Percentiles rank a stretch among this genome's conserved stretches.
phyloP scores from a whole-genome alignment of 1,139 yeast genomes.

The Hyphopichia fennica region DNA sequence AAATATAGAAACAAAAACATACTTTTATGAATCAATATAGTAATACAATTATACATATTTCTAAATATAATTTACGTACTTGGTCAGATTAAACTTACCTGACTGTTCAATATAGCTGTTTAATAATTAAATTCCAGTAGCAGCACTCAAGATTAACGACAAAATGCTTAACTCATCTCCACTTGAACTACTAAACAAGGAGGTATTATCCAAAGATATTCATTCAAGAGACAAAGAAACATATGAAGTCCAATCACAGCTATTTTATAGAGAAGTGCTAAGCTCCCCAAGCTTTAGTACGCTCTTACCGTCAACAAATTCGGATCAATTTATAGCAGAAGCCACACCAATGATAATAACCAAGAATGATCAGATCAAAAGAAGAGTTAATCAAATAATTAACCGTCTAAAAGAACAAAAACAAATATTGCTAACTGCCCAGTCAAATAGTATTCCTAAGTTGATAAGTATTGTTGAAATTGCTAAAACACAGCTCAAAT shows the following conservation, averaged over 20 bases:
- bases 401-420: constrained; percentile 8
- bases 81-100: too few relatives aligned
- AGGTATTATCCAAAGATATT: constrained; percentile 4
- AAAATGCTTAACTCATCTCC: too few relatives aligned
- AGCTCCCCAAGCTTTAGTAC: background rate
- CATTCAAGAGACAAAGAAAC: constrained; percentile 2
- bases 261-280: background rate
- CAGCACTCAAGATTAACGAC: too few relatives aligned
- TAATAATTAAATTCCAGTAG: too few relatives aligned
- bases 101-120: too few relatives aligned
- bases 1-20: too few relatives aligned
- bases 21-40: too few relatives aligned
- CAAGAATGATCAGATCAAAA: constrained; percentile 28
- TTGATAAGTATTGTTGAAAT: constrained; percentile 27
- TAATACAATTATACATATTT: too few relatives aligned
- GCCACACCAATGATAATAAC: constrained; percentile 13
- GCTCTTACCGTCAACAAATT: background rate
- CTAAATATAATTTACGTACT: too few relatives aligned
- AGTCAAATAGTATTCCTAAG: constrained; percentile 22
- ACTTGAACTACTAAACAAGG: too few relatives aligned
- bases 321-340: background rate
- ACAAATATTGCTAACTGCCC: constrained; percentile 15
- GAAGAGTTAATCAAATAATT: constrained; percentile 16
- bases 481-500: constrained; percentile 13
- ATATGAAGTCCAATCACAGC: background rate